Evolutionary conservation across 2,329 filamentous ascomycete genomes (phyloP), one percentile per base, ranked within the genome.

Genomic region (Venturia effusa): DNA sequence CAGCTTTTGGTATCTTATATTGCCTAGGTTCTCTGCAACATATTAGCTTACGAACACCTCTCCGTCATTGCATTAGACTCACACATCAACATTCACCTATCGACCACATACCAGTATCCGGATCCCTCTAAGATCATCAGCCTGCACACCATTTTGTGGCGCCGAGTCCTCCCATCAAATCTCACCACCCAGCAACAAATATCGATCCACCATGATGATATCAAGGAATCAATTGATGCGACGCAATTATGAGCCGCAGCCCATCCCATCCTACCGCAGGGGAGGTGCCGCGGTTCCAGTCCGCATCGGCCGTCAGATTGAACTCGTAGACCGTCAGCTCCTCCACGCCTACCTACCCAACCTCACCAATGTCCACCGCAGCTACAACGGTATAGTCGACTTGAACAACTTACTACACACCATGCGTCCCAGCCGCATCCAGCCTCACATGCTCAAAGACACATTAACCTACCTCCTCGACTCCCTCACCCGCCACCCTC

Each of bases 281-380:
- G 13, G 22, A 32, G 59, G 37, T 4, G 4, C 34, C 8, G 41
- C 41, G 7, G 59, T 45, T 22, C 22, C 59, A 19, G 34, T 41
- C 37, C 59, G 37, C 34, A 32, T 41, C 34, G 37, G 59, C 37
- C 41, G 59, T n/a, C 59, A 61, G 15, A 15, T 61, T 1, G 59
- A 57, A 30, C 5, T 57, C 5, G 22, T 61, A 3, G 59, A 61
- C 17, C 59, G 41, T 10, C 59, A 32, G 19, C 27, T 61, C 17
- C 59, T 61, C 11, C 59, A 61, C 37, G 59, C 59, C 34, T 61
- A 41, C 27, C 59, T 61, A 2, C 59, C 59, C 30, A 45, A 45
- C 37, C 30, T 61, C 30, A 10, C 59, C 32, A 30, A 15, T n/a
- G 22, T 34, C 24, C 17, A 41, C 59, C 37, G n/a, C 37, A 57